Evolutionary conservation across 306 rosid species (phyloP).

Genomic region (Ormosia semicastrata): DNA sequence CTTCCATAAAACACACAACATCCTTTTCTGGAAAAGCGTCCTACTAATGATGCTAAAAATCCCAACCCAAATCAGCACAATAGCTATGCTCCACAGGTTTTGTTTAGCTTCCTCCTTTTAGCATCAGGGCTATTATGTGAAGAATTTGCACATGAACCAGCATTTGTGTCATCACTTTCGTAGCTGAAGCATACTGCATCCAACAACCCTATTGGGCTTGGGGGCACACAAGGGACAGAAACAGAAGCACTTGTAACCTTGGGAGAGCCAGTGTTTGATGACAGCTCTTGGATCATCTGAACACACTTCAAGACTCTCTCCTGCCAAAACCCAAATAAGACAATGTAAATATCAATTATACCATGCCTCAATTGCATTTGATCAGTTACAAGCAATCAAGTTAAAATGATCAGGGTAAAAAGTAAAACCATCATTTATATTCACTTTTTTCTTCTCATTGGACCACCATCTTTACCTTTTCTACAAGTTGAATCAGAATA

Average conservation of each 20-base stretch:
- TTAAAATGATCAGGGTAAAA: constrained; percentile 26
- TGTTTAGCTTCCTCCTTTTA: constrained; percentile 69
- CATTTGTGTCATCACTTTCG: constrained; percentile 67
- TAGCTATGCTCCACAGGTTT: constrained; percentile 49
- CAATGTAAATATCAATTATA: neutral
- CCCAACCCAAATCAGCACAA: constrained; percentile 30
- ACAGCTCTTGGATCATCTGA: constrained; percentile 38
- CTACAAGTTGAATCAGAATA: constrained; percentile 56
- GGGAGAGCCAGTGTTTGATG: constrained; percentile 18
- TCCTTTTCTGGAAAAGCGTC: constrained; percentile 17
- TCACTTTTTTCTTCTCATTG: constrained; percentile 12
- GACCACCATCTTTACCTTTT: constrained; percentile 61
- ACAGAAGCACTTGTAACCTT: constrained; percentile 27
- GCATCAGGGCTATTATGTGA: constrained; percentile 55
- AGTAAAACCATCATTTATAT: constrained; percentile 24
- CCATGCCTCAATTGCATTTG: constrained; percentile 1
- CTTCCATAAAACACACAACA: constrained; percentile 20
- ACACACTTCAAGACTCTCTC: constrained; percentile 65
- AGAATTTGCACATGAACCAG: constrained; percentile 67
- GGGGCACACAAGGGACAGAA: constrained; percentile 60
- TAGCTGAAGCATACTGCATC: constrained; percentile 77
- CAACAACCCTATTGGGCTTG: constrained; percentile 83
- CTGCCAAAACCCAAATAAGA: constrained; percentile 42
- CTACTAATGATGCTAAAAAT: neutral
- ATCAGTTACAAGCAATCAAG: constrained; percentile 26